Base-by-base conservation (phyloP, 2,329 filamentous ascomycete genomes). In the Fusarium robinianum region DNA sequence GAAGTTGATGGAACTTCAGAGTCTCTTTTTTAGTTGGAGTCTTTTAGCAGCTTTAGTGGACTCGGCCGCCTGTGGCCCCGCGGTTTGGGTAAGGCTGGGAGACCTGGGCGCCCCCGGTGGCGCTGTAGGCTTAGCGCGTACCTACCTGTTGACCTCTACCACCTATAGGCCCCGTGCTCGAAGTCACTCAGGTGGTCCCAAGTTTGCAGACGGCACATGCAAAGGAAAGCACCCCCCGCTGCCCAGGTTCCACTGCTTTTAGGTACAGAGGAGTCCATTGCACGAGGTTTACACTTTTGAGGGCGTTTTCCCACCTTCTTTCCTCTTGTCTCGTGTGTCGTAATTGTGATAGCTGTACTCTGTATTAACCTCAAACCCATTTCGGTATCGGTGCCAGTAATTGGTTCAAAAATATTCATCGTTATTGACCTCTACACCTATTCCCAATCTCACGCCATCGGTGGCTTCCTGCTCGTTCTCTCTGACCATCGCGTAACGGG, bases 111-210 rank as follows among this genome's bases (percentile, higher is more conserved):
- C 37, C 36, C 22, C 34, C 30, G 43, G 43, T 40, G 35, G 48
- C 23, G 26, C 47, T 52, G 52, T 49, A 19, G 48, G 48, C 33
- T 55, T 55, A 55, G 53, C 41, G 53, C 33, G 32, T 39, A n/a
- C n/a, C n/a, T n/a, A n/a, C n/a, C 38, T 39, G 14, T 25, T 30
- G 37, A 30, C 21, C n/a, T 6, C 23, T 21, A 44, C 30, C 11
- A 36, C n/a, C 15, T 6, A 11, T 8, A 10, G 14, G 32, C 25
- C 43, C 36, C 37, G 42, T 39, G 37, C 25, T 24, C 29, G 39
- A 19, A 36, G 41, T 15, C 24, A 14, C 14, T 51, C 36, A 43
- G 25, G n/a, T 42, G 32, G 43, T 10, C 26, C 26, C 32, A 33
- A n/a, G 33, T 41, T 47, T 41, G 31, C 34, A 41, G 36, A 35